phyloP scores from a whole-genome alignment of 208 protist species.

The Trypanosoma platydactyli region DNA sequence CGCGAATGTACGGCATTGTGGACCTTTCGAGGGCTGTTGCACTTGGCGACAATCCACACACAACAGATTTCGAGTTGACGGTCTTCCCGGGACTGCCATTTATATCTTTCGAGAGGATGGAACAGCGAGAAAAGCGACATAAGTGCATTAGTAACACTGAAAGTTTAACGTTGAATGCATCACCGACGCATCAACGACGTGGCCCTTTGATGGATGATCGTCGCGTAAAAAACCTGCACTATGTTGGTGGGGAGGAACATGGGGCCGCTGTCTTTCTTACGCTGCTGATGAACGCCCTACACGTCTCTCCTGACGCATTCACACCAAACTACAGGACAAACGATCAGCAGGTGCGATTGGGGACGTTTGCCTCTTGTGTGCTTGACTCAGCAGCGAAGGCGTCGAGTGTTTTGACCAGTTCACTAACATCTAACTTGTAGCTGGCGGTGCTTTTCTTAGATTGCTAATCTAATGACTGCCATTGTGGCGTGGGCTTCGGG shows the following conservation, averaged over 20 bases:
- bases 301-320: constrained; percentile 20
- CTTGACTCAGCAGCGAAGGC: constrained; percentile 22
- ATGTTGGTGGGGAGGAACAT: constrained; percentile 78
- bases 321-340: neutral
- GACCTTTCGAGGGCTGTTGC: constrained; percentile 40
- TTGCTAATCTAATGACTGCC: too few relatives aligned
- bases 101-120: constrained; percentile 68
- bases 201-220: constrained; percentile 85
- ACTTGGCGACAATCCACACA: constrained; percentile 85
- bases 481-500: too few relatives aligned
- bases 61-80: constrained; percentile 81
- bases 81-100: constrained; percentile 72
- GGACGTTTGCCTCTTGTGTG: constrained; percentile 35
- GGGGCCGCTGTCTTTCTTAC: constrained; percentile 62
- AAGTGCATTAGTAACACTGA: constrained; percentile 36
- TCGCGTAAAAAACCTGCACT: constrained; percentile 54
- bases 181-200: constrained; percentile 22
- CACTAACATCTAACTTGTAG: neutral
- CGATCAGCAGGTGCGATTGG: neutral
- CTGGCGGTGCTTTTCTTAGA: neutral
- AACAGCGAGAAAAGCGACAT: constrained; percentile 68
- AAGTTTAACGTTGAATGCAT: too few relatives aligned
- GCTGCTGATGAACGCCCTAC: constrained; percentile 45
- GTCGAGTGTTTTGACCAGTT: neutral
- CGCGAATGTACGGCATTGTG: constrained; percentile 43